Evolutionary conservation across 345 rosid genomes (phyloP), one percentile per base, ranked within the genome.

Genomic region (Combretum micranthum): DNA sequence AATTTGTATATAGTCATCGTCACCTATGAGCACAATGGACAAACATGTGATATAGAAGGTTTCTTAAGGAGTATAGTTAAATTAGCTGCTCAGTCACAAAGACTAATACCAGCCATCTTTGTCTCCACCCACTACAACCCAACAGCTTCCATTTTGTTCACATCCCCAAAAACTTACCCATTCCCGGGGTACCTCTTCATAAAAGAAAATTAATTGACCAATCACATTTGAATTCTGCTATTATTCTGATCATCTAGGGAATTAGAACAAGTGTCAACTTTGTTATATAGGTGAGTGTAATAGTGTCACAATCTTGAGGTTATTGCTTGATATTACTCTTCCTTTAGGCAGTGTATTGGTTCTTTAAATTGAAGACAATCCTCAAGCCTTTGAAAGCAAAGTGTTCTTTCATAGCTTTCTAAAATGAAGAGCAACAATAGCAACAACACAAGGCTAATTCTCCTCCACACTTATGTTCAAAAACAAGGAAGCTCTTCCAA

Each of bases 391-490:
- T 32, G 9, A 32, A 46, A 18, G 16, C 15, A 37, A 19, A 62
- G 49, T 12, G 43, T 37, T 5, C 23, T 4, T 26, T 44, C 11
- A 17, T 26, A 26, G 5, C 46, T 50, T 42, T 0, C 46, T 18
- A n/a, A 20, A 37, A 49, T 52, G 56, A 70, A 51, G 47, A 87
- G 66, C 70, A 88, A 84, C 57, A 73, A 69, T 72, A 86, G 80
- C 81, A 86, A 83, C 81, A 86, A 83, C 80, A 86, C 96, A 3
- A 92, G 82, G 74, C 87, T 92, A 43, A 92, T 92, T 63, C 95
- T 92, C 50, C 80, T 92, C 42, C 98, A 88, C 54, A 96, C 96
- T 1, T 84, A 92, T 52, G 74, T 86, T 66, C 98, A 84, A 52
- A 92, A 92, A 60, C 98, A 88, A 57, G 90, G 88, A 19, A 75